Evolutionary conservation across 2,329 filamentous ascomycete species (phyloP).

Genomic region (Botryotinia convoluta): DNA sequence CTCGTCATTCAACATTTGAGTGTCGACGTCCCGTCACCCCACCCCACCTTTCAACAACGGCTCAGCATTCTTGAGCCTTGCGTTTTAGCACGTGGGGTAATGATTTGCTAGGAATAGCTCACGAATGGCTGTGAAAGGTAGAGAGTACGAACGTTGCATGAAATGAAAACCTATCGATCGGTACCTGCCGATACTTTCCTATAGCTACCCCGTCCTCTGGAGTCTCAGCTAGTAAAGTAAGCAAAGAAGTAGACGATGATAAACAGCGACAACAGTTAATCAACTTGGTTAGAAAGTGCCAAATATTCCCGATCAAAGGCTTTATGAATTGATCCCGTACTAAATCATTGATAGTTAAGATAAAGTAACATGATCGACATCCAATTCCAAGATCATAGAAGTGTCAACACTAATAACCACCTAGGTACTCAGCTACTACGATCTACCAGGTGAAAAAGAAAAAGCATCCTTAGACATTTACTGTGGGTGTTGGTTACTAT

Average conservation of each 20-base stretch:
- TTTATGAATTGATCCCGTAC: not conserved
- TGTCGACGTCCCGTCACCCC: not conserved
- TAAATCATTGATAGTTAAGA: not conserved
- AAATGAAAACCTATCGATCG: not conserved
- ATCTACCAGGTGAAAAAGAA: not conserved
- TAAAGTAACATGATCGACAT: not conserved
- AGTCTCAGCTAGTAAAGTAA: not conserved
- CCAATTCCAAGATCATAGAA: not conserved
- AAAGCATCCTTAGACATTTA: not conserved
- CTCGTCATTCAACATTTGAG: not conserved
- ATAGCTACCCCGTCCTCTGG: not conserved
- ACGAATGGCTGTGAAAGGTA: not conserved
- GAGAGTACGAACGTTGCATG: not conserved
- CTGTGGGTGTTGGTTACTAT: not conserved
- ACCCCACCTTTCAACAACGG: not conserved
- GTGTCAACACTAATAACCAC: too few relatives aligned
- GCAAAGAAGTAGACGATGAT: not conserved
- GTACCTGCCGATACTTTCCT: not conserved
- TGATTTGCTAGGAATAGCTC: constrained; percentile 7
- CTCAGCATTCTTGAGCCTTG: constrained; percentile 11
- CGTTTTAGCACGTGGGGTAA: constrained; percentile 10
- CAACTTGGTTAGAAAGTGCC: not conserved
- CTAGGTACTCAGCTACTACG: not conserved
- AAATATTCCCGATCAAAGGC: not conserved
- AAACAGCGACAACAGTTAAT: not conserved